Conservation (phyloP, 371 early-diverging fungal genomes). For the Syncephalastrum sp. region DNA sequence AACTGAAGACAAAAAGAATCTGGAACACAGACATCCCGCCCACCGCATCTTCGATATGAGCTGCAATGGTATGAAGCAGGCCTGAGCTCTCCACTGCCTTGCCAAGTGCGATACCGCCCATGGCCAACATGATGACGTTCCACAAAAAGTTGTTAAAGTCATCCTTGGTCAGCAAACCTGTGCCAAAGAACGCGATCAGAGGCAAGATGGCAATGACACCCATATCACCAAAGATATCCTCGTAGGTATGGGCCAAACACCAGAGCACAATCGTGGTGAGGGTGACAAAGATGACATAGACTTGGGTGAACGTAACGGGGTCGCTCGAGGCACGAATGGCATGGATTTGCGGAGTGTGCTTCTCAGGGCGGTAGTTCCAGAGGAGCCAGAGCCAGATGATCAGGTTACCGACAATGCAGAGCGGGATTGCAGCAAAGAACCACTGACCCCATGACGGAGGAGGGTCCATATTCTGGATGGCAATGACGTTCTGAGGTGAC, state of each 20-base stretch:
- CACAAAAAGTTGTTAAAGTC: slow-evolving; percentile 77
- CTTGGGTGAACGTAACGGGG: slow-evolving; percentile 58
- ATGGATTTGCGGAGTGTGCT: slow-evolving; percentile 53
- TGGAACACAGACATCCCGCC: slow-evolving; percentile 63
- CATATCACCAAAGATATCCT: slow-evolving; percentile 73
- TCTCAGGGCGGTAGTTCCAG: slow-evolving; percentile 64
- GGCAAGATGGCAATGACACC: slow-evolving; percentile 81
- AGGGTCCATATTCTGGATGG: slow-evolving; percentile 75
- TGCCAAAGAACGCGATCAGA: slow-evolving; percentile 76
- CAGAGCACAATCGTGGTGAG: slow-evolving; percentile 74
- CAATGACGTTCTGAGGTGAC: slow-evolving; percentile 79
- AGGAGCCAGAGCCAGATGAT: slow-evolving; percentile 68
- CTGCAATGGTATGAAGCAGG: slow-evolving; percentile 73
- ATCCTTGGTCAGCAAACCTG: slow-evolving; percentile 76
- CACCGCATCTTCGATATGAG: slow-evolving; percentile 62
- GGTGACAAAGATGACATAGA: slow-evolving; percentile 62
- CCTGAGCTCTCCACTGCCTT: slow-evolving; percentile 80
- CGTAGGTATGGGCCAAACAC: slow-evolving; percentile 65
- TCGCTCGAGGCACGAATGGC: slow-evolving; percentile 49
- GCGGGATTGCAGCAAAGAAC: slow-evolving; percentile 61
- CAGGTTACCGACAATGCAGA: slow-evolving; percentile 62
- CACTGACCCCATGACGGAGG: slow-evolving; percentile 69
- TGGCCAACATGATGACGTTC: slow-evolving; percentile 81
- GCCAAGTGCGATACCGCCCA: slow-evolving; percentile 84
- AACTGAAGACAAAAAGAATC: slow-evolving; percentile 68